Base-by-base conservation (phyloP, 2,329 filamentous ascomycete genomes). In the Fusarium protoensiforme region DNA sequence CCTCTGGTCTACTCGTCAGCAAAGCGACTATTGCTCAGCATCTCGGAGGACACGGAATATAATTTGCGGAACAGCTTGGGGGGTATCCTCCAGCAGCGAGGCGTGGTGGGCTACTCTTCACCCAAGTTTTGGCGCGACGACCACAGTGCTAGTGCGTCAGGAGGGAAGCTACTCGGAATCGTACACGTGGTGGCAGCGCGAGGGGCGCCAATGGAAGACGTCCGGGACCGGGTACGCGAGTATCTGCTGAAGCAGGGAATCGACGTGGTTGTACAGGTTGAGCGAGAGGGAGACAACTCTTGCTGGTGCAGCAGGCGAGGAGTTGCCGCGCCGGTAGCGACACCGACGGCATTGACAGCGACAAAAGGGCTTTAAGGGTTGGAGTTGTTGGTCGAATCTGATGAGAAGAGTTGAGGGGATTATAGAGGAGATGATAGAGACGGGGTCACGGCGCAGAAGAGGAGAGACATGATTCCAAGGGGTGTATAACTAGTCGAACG, bases 41-140 rank as follows among this genome's bases (percentile, higher is more conserved):
- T 98, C 3, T 94, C 96, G 0, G 93, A 93, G 46, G 92, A 94
- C 71, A 89, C 92, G 13, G 96, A 99, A 80, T 98, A 98, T 81
- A 92, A 90, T 67, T 88, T 98, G 65, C 93, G 96, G 67, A 95
- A 96, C 79, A 93, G 93, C 0, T 87, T 99, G 11, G 92, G 94
- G 3, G 95, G 95, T 7, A 91, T 99, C 10, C 91, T 92, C 56
- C 92, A 92, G 58, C 86, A 98, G 69, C 88, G 93, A 35, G 96
- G 96, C 0, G 96, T 99, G 0, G 92, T 93, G 0, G 92, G 93
- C 61, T 98, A 98, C 78, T 89, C 93, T 1, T 94, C 93, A 1
- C 95, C 96, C 9, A 93, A 95, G 77, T 98, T 98, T 79, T 99
- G 96, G 96, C 85, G 96, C 16, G 94, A 97, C 76, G 95, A 97